These are phyloP conservation scores for Agrocybe pediades DNA, from an alignment of 768 basidiomycete species.

Conservation along the genomic window DNA sequence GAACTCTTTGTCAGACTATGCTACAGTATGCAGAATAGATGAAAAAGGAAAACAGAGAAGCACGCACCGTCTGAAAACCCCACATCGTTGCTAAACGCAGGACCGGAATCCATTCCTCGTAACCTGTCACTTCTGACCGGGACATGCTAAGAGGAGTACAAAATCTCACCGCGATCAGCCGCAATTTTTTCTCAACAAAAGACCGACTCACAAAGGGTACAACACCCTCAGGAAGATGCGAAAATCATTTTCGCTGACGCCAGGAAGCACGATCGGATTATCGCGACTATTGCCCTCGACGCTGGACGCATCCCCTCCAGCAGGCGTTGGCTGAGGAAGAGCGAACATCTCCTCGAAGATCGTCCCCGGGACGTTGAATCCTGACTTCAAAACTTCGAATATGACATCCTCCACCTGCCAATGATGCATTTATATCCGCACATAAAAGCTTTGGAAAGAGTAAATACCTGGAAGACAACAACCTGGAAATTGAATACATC, in stretches of 20 bases:
- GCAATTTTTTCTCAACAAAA: not conserved
- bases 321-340: not conserved
- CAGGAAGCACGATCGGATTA: not conserved
- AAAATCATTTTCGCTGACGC: not conserved
- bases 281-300: not conserved
- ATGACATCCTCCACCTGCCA: constrained; percentile 9
- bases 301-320: not conserved
- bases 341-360: constrained; percentile 9
- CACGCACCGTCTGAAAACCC: constrained; percentile 3
- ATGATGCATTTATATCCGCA: not conserved
- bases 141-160: not conserved
- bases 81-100: constrained; percentile 9
- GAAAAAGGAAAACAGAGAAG: not conserved
- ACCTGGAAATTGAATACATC: not conserved
- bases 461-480: constrained; percentile 4
- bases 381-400: constrained; percentile 9
- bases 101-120: constrained; percentile 9
- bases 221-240: not conserved
- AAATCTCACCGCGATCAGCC: no score
- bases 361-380: constrained; percentile 7
- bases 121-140: not conserved
- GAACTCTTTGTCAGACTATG: no score
- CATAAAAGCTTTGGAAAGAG: not conserved
- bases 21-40: not conserved
- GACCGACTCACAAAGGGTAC: not conserved